Percentiles rank a stretch among this genome's conserved stretches.
Conservation (phyloP, 768 basidiomycete genomes). For the Mycena latifolia region DNA sequence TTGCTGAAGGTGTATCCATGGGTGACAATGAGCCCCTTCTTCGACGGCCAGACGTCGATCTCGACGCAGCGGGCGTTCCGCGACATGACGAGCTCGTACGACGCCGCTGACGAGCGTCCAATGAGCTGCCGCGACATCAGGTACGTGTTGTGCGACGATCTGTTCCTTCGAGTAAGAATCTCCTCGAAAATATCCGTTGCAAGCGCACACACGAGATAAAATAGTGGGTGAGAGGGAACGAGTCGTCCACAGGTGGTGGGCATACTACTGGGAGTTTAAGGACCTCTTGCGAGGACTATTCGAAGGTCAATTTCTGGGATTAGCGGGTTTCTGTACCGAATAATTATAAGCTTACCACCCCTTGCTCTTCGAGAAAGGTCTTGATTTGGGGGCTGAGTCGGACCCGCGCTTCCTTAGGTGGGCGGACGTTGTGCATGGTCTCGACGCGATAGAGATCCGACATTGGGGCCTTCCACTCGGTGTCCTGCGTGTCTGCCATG, state of each 20-base stretch:
- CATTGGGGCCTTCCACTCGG: slow-evolving; percentile 25
- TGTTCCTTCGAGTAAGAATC: slow-evolving; percentile 35
- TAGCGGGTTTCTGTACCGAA: not conserved
- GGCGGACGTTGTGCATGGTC: slow-evolving; percentile 33
- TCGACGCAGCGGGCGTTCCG: slow-evolving; percentile 71
- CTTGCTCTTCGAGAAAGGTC: slow-evolving; percentile 39
- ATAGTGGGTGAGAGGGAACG: slow-evolving; percentile 65
- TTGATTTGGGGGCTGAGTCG: slow-evolving; percentile 44
- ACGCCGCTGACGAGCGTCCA: slow-evolving; percentile 64
- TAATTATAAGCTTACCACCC: slow-evolving; percentile 36
- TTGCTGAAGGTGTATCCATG: slow-evolving; percentile 72
- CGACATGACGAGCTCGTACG: slow-evolving; percentile 67
- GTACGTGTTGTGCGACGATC: slow-evolving; percentile 78
- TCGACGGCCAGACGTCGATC: slow-evolving; percentile 75
- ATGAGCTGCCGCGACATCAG: slow-evolving; percentile 68
- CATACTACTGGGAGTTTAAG: slow-evolving; percentile 52
- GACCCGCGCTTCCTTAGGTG: slow-evolving; percentile 29
- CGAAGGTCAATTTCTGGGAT: not conserved
- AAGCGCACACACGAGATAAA: slow-evolving; percentile 62
- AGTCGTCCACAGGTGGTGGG: slow-evolving; percentile 52
- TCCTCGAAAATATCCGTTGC: not conserved
- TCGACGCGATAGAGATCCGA: slow-evolving; percentile 15
- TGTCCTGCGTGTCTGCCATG: slow-evolving; percentile 27
- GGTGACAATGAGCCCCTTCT: slow-evolving; percentile 66
- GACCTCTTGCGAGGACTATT: slow-evolving; percentile 50